Conservation (phyloP, 2,329 filamentous ascomycete genomes). For the Fusarium sp. region DNA sequence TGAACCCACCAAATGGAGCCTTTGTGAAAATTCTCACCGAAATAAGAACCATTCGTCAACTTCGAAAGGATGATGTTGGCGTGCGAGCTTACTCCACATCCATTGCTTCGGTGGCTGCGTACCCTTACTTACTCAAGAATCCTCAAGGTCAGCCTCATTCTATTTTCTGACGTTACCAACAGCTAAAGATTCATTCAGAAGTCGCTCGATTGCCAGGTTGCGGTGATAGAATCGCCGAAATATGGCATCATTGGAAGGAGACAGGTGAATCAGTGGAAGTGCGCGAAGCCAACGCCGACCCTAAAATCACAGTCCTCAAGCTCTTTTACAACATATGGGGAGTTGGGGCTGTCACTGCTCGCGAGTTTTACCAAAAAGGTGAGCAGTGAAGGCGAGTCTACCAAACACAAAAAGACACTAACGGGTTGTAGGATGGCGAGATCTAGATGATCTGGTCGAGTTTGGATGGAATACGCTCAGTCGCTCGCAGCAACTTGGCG, state of each 20-base stretch:
- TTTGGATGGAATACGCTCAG: slow-evolving; percentile 80
- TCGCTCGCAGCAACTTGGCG: slow-evolving; percentile 89
- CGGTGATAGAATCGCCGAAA: slow-evolving; percentile 79
- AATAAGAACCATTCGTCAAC: slow-evolving; percentile 76
- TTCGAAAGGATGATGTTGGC: slow-evolving; percentile 82
- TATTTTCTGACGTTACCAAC: background rate
- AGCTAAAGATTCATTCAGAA: slow-evolving; percentile 51
- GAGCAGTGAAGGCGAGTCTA: background rate
- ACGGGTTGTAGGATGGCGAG: slow-evolving; percentile 72
- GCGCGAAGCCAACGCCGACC: slow-evolving; percentile 72
- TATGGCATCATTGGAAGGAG: slow-evolving; percentile 80
- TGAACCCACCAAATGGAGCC: slow-evolving; percentile 75
- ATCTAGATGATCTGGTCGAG: slow-evolving; percentile 88
- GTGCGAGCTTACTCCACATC: slow-evolving; percentile 88
- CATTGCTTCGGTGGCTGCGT: slow-evolving; percentile 86
- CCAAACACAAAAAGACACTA: background rate
- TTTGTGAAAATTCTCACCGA: slow-evolving; percentile 82
- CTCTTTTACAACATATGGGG: slow-evolving; percentile 91
- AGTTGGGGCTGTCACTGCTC: slow-evolving; percentile 84
- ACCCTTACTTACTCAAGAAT: slow-evolving; percentile 68
- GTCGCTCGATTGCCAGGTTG: slow-evolving; percentile 78
- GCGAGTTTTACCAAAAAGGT: slow-evolving; percentile 80
- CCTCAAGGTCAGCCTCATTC: slow-evolving; percentile 54
- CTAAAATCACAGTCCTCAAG: slow-evolving; percentile 72
- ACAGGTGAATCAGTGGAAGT: slow-evolving; percentile 73